Evolutionary conservation across 2,329 filamentous ascomycete species (phyloP), one percentile per base, ranked within the genome.

Genomic region (Colletotrichum horii): DNA sequence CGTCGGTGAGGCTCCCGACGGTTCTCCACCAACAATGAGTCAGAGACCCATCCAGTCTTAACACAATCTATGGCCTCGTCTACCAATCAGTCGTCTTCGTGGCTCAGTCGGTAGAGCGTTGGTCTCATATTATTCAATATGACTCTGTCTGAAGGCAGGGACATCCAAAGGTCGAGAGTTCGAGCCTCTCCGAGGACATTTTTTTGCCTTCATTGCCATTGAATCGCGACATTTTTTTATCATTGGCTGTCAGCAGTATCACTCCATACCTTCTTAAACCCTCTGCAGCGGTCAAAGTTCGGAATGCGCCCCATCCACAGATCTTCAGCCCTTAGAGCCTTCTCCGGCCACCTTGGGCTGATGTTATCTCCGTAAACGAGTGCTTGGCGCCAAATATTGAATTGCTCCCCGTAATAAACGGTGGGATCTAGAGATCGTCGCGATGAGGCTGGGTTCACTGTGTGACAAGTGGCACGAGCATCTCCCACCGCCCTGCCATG

Each of bases 111-210:
- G 73, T 64, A 75, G 73, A 75, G 73, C 73, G 73, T 75, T 75
- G 73, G 70, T 75, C 73, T 75, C 73, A 73, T 75, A 75, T 65
- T 55, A 67, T 2, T 67, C 24, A 8, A 28, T 75, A 73, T 75
- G 73, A 75, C 73, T 34, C 43, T 24, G 48, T 32, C 32, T 9
- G 2, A 9, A 69, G 43, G 2, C 22, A 55, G 74, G 36, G 70
- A 76, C 9, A 76, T 76, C 74, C 74, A 74, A 76, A 76, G 74
- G 70, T 76, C 74, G 74, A 43, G 65, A 76, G 70, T 76, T 76
- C 74, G 74, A 76, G 70, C 70, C 70, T 76, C 60, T 43, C 74
- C 58, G 65, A 65, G 74, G 74, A 74, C 74, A 74, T 24, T 4
- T 15, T 36, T 26, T 55, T 56, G 32, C 28, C 24, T n/a, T 30